Percentiles rank a stretch among this genome's conserved stretches.
Conservation (phyloP, 345 rosid genomes). For the Excoecaria cochinchinensis region DNA sequence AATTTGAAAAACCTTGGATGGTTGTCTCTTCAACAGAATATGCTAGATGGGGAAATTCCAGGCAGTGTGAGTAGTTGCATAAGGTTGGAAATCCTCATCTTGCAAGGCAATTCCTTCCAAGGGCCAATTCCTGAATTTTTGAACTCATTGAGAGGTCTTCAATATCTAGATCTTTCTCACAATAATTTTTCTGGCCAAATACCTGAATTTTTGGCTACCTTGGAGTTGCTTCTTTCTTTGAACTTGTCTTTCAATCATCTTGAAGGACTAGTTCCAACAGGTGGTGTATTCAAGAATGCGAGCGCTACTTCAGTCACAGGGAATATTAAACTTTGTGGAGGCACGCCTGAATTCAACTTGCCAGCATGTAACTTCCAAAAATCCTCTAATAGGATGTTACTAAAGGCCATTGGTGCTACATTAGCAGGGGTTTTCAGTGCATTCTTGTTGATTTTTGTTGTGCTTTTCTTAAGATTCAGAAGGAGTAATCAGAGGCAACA, state of each 20-base stretch:
- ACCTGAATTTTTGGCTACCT: neutral
- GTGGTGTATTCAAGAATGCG: neutral
- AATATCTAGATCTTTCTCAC: neutral
- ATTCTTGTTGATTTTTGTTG: neutral
- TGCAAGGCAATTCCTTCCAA: neutral
- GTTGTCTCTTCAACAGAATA: neutral
- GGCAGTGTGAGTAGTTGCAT: neutral
- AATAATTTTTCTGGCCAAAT: neutral
- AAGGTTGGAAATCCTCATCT: neutral
- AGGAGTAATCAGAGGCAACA: neutral
- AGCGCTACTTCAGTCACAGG: neutral
- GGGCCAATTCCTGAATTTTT: slow-evolving; percentile 2
- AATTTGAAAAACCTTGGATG: neutral
- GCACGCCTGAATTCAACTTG: neutral
- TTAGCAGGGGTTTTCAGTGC: neutral
- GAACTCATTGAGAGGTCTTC: neutral
- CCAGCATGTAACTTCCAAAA: neutral
- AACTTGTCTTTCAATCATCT: neutral
- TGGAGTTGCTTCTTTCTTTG: neutral
- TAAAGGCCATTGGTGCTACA: neutral
- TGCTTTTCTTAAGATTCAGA: neutral
- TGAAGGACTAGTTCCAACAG: neutral
- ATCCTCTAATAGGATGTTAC: no score
- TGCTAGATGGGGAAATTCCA: neutral
- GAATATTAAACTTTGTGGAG: neutral